Evolutionary conservation across 768 basidiomycete species (phyloP).

Genomic region (Udeniomyces megalosporus): DNA sequence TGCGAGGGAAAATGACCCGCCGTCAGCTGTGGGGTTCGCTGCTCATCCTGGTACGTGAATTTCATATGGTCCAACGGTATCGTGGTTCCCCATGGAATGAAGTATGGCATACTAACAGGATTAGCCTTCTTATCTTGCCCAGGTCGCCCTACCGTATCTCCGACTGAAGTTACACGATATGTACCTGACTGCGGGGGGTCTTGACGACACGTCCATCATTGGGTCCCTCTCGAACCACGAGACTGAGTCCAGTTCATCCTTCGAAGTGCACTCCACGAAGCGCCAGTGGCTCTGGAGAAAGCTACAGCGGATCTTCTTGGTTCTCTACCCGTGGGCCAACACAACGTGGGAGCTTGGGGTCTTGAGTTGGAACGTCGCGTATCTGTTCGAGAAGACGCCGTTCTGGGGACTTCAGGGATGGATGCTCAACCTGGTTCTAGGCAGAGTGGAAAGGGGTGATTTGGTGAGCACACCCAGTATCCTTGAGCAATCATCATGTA

Average conservation of each 20-base stretch:
- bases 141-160: constrained; percentile 9
- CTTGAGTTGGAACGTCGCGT: constrained; percentile 66
- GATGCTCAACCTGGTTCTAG: constrained; percentile 68
- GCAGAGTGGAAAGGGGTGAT: constrained; percentile 62
- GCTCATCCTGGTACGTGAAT: constrained; percentile 11
- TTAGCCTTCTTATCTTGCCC: neutral
- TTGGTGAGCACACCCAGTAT: constrained; percentile 38
- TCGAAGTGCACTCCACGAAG: no score
- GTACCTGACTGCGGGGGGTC: neutral
- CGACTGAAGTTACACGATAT: constrained; percentile 8
- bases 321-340: constrained; percentile 67
- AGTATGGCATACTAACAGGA: no score
- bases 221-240: neutral
- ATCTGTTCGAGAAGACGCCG: constrained; percentile 71
- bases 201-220: neutral
- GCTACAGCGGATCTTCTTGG: constrained; percentile 38
- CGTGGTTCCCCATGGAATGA: neutral
- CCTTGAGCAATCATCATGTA: no score
- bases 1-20: neutral
- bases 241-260: neutral
- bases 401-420: constrained; percentile 83
- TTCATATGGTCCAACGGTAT: neutral
- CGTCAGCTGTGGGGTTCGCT: constrained; percentile 13
- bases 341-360: constrained; percentile 63
- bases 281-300: neutral